phyloP scores from a whole-genome alignment of 257 asterid species.

The Plectranthus barbatus region DNA sequence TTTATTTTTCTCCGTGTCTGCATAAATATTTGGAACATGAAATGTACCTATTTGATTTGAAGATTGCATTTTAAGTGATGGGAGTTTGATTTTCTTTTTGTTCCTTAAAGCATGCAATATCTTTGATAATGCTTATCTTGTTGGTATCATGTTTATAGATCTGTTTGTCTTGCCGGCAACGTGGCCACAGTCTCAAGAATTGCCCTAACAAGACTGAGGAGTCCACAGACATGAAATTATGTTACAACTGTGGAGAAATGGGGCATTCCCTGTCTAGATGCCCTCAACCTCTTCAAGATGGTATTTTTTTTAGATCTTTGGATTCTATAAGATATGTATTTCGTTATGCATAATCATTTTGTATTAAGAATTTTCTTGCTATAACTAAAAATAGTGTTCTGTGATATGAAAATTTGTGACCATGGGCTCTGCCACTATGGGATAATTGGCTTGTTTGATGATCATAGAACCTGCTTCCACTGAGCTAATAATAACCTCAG shows the following conservation, averaged over 20 bases:
- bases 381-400: neutral
- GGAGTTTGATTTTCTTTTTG: neutral
- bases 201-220: slow-evolving; percentile 60
- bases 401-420: neutral
- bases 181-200: slow-evolving; percentile 86
- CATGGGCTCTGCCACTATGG: neutral
- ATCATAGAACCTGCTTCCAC: neutral
- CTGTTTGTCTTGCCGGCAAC: slow-evolving; percentile 71
- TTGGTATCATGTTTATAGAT: slow-evolving; percentile 41
- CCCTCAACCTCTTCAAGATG: slow-evolving; percentile 76
- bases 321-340: neutral
- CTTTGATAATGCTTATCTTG: slow-evolving; percentile 7
- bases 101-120: neutral
- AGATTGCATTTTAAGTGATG: neutral
- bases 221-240: slow-evolving; percentile 41
- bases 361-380: neutral
- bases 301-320: slow-evolving; percentile 22
- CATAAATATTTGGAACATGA: neutral
- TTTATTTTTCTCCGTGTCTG: neutral
- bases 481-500: neutral
- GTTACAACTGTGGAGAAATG: slow-evolving; percentile 83
- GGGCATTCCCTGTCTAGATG: slow-evolving; percentile 77
- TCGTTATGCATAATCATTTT: neutral
- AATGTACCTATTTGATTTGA: neutral
- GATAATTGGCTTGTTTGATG: neutral